A percentile compares a stretch with the other conserved stretches of the same genome.
These are phyloP conservation scores for Backusella westeae DNA, from an alignment of 192 early-diverging fungal genomes.

Conservation along the genomic window DNA sequence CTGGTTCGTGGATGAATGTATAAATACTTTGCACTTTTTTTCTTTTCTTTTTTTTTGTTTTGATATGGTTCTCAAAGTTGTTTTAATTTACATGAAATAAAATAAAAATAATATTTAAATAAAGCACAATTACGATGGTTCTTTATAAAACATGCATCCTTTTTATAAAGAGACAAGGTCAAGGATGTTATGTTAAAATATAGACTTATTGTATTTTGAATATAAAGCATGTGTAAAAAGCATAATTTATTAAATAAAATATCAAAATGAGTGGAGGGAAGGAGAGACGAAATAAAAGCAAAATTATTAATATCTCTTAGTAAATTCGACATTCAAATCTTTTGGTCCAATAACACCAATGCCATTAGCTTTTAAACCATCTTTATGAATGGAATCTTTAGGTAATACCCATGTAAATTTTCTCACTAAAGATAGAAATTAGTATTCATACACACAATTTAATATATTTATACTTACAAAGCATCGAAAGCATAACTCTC, in stretches of 20 bases:
- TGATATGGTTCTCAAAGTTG: neutral
- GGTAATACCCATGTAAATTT: constrained; percentile 24
- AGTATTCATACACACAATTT: neutral
- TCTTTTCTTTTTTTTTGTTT: neutral
- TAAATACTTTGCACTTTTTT: neutral
- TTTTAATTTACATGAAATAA: neutral
- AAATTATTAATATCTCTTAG: neutral
- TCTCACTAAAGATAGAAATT: constrained; percentile 7
- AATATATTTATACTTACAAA: constrained; percentile 17
- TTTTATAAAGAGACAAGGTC: too few species aligned
- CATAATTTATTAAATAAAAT: neutral
- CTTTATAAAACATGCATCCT: too few species aligned
- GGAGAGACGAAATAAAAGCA: neutral
- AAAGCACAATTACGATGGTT: neutral
- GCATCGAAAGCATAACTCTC: constrained; percentile 52
- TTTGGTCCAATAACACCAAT: neutral
- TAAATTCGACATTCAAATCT: neutral
- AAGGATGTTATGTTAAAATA: neutral
- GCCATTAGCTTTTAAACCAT: neutral
- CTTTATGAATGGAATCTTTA: constrained; percentile 13
- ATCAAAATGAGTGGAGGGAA: neutral
- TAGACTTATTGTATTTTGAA: neutral
- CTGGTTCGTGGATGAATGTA: neutral
- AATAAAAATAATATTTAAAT: neutral
- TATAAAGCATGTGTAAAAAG: neutral